These are phyloP conservation scores for Dendrobium huoshanense DNA, from an alignment of 106 monocot species.

Conservation along the genomic window DNA sequence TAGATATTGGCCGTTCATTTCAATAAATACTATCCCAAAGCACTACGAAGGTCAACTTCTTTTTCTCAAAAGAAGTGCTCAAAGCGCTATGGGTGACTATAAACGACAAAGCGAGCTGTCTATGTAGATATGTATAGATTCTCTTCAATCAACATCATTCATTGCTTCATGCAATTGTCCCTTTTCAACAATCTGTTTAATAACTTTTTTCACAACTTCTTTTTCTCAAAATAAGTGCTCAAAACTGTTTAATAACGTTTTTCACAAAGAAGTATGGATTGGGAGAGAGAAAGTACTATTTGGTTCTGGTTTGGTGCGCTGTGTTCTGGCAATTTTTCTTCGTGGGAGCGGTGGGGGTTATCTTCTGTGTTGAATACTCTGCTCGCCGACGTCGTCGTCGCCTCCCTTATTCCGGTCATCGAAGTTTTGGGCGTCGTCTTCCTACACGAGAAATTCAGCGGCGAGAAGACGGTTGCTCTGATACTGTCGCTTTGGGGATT, in stretches of 20 bases:
- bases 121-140: too few relatives aligned
- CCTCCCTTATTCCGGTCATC: slow-evolving; percentile 7
- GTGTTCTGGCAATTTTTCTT: slow-evolving; percentile 5
- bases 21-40: too few relatives aligned
- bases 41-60: too few relatives aligned
- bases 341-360: slow-evolving; percentile 18
- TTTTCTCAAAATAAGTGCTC: background rate
- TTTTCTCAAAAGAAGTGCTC: too few relatives aligned
- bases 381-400: slow-evolving; percentile 18
- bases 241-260: too few relatives aligned
- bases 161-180: too few relatives aligned
- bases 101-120: too few relatives aligned
- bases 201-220: too few relatives aligned
- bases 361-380: slow-evolving; percentile 18
- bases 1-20: too few relatives aligned
- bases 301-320: background rate
- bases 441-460: slow-evolving; percentile 18
- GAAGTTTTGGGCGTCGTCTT: slow-evolving; percentile 18
- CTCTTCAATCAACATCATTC: too few relatives aligned
- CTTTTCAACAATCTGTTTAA: too few relatives aligned
- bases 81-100: too few relatives aligned
- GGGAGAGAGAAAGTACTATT: slow-evolving; percentile 1
- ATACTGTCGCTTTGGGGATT: slow-evolving; percentile 28
- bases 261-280: background rate
- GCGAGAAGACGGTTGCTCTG: slow-evolving; percentile 20